These are phyloP conservation scores for Blastomyces emzantsi DNA, from an alignment of 2,329 filamentous ascomycete genomes.

Conservation along the genomic window DNA sequence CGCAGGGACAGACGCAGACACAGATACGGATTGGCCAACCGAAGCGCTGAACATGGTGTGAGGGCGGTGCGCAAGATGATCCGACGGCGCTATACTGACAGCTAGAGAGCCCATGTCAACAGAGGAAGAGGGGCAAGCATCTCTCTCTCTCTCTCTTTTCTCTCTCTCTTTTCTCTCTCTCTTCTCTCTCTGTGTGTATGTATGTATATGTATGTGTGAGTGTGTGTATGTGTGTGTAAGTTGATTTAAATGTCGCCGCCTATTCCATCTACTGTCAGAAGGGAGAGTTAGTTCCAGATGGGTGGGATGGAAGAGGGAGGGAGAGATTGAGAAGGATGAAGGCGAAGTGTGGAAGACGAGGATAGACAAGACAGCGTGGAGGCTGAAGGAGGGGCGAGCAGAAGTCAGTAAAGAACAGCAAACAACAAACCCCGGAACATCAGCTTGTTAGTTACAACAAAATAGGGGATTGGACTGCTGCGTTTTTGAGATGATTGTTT, in stretches of 20 bases:
- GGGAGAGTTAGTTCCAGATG: neutral
- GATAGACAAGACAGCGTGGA: too few species aligned
- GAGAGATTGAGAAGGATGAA: too few species aligned
- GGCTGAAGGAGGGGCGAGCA: too few species aligned
- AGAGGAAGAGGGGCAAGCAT: neutral
- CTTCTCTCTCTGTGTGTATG: neutral
- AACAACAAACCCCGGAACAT: too few species aligned
- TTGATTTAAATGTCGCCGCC: neutral
- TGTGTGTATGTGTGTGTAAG: neutral
- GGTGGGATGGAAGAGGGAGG: too few species aligned
- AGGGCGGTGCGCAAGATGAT: constrained; percentile 50
- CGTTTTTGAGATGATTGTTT: too few species aligned
- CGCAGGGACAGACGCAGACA: neutral
- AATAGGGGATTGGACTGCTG: too few species aligned
- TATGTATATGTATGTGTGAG: neutral
- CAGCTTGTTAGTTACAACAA: too few species aligned
- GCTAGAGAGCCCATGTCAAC: constrained; percentile 53
- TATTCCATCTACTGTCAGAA: too few species aligned
- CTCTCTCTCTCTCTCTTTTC: neutral
- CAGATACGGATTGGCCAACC: neutral
- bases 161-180: too few species aligned
- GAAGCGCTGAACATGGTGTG: constrained; percentile 54
- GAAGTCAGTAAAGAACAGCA: too few species aligned
- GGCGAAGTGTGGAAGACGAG: too few species aligned
- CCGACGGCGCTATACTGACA: constrained; percentile 61